These are phyloP conservation scores for Hirsutella rhossiliensis DNA, from an alignment of 2,329 filamentous ascomycete genomes.

Conservation along the genomic window DNA sequence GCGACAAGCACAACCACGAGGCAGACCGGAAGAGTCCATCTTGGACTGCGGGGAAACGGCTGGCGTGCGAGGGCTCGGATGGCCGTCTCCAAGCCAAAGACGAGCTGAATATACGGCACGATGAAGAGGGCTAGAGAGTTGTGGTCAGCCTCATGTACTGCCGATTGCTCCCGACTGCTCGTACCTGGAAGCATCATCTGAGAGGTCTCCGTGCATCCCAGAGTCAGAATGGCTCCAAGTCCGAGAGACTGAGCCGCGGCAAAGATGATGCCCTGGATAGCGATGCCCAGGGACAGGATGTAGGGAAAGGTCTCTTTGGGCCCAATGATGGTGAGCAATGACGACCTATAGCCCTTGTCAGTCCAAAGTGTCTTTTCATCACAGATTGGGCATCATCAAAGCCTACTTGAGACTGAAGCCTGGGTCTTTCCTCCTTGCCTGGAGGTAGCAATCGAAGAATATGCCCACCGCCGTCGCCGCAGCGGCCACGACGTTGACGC, in stretches of 20 bases:
- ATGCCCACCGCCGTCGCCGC: conserved; percentile 44
- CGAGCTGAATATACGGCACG: conserved; percentile 51
- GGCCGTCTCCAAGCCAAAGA: conserved; percentile 52
- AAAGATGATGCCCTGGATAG: conserved; percentile 46
- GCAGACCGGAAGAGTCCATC: conserved; percentile 49
- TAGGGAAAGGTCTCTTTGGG: conserved; percentile 41
- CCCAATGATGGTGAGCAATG: conserved; percentile 30
- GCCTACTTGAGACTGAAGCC: conserved; percentile 30
- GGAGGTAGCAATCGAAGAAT: conserved; percentile 41
- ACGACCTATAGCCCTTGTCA: conserved; percentile 14
- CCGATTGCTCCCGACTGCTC: conserved; percentile 2
- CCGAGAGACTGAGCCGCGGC: conserved; percentile 44
- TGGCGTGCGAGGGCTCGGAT: conserved; percentile 39
- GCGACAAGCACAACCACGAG: conserved; percentile 36
- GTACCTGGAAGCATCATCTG: conserved; percentile 49
- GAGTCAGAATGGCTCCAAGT: conserved; percentile 34
- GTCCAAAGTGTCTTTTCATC: background rate
- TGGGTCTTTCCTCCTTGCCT: conserved; percentile 26
- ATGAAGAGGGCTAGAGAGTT: conserved; percentile 48
- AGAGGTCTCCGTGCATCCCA: conserved; percentile 40
- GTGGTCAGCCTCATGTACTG: background rate
- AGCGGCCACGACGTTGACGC: conserved; percentile 48
- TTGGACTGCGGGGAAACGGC: conserved; percentile 46
- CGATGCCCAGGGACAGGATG: conserved; percentile 42
- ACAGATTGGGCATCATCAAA: background rate